Evolutionary conservation across 257 asterid species (phyloP), one percentile per base, ranked within the genome.

Genomic region (Thymus mandschuricus): DNA sequence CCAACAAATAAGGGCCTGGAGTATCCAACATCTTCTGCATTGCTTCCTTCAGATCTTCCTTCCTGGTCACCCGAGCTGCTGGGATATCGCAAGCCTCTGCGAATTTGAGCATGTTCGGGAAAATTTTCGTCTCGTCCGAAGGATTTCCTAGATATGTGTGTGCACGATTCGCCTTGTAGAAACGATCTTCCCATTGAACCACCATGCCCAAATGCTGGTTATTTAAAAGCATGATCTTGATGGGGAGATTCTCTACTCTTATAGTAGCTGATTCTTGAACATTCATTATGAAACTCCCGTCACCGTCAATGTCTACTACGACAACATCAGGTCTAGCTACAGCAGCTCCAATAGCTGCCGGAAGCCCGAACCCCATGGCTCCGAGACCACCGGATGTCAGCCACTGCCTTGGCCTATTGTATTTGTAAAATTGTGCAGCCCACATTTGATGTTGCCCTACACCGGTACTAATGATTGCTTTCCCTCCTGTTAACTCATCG

Each of bases 401-500:
- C 92, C 89, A 92, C 41, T 89, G 96, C 0, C 92, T 77, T 0
- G 97, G 91, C 49, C 76, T 84, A 51, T 90, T 90, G 72, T 90
- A 92, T 76, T 88, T 92, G 68, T 88, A 89, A 50, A 79, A 86
- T 61, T 90, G 98, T 0, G 98, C 98, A 15, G 97, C 82, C 97
- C 98, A 92, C 96, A 92, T 92, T 62, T 86, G 98, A 64, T 92
- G 98, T 73, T 92, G 98, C 60, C 98, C 98, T 3, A 90, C 97
- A 8, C 97, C 97, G 1, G 91, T 89, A 65, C 86, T 86, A 8
- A 89, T 76, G 66, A 92, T 86, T 3, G 95, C 97, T 3, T 85
- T 81, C 31, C 97, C 97, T 0, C 80, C 74, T 1, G 95, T 90
- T 64, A 92, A 74, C 65, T 92, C 98, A 64, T 90, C 95, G 1